phyloP scores from a whole-genome alignment of 306 rosid species.

The Lupinus albus region DNA sequence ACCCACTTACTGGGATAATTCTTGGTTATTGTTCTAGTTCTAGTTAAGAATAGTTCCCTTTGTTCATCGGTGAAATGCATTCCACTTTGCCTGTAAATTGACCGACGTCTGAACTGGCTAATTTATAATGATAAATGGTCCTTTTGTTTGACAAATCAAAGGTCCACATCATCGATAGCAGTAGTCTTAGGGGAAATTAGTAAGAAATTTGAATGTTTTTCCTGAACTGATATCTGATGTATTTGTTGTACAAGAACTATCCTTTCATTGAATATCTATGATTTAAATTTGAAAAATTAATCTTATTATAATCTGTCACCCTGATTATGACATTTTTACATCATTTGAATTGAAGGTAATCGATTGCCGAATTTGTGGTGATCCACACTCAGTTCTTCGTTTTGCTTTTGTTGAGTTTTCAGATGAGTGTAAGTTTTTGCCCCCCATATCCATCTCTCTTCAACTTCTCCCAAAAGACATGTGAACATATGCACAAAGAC shows the following conservation, averaged over 20 bases:
- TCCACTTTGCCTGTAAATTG: conserved; percentile 15
- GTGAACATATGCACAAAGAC: not conserved
- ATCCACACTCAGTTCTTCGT: conserved; percentile 95
- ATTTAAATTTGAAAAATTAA: conserved; percentile 3
- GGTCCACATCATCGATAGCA: not conserved
- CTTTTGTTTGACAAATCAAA: conserved; percentile 20
- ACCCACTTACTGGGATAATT: not conserved
- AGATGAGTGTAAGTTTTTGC: conserved; percentile 79
- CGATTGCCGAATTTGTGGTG: conserved; percentile 97
- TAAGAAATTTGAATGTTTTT: conserved; percentile 26
- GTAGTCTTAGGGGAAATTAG: conserved; percentile 24
- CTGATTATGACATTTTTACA: conserved; percentile 23
- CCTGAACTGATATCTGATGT: conserved; percentile 29
- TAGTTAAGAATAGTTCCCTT: not conserved
- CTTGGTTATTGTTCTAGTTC: conserved; percentile 11
- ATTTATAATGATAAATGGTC: not conserved
- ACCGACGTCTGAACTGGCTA: not conserved
- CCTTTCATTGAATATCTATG: conserved; percentile 22
- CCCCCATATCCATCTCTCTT: conserved; percentile 23
- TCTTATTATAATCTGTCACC: not conserved
- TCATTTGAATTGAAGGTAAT: conserved; percentile 67
- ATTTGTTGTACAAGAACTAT: conserved; percentile 27
- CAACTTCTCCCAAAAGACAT: not conserved
- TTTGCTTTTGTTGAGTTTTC: conserved; percentile 98
- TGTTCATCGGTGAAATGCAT: conserved; percentile 3